Percentiles rank a stretch among this genome's conserved stretches.
phyloP scores from a whole-genome alignment of 192 early-diverging fungal species.

The Chytriomyces confervae region DNA sequence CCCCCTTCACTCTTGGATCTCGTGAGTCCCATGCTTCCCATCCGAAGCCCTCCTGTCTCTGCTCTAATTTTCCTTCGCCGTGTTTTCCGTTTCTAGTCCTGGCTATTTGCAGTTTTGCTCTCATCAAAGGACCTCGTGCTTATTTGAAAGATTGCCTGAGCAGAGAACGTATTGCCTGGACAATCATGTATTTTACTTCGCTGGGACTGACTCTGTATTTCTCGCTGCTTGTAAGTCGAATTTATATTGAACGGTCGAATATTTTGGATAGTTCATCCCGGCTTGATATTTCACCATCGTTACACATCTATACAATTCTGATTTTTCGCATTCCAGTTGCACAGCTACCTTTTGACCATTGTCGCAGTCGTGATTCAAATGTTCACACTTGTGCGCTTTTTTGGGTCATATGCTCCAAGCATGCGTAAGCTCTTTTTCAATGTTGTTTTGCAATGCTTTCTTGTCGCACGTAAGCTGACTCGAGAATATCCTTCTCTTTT shows the following conservation, averaged over 20 bases:
- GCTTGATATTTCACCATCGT: background rate
- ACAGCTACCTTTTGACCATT: constrained; percentile 77
- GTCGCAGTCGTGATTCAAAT: constrained; percentile 80
- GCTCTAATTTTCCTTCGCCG: constrained; percentile 10
- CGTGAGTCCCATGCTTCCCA: constrained; percentile 9
- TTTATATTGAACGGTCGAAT: background rate
- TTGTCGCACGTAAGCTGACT: constrained; percentile 1
- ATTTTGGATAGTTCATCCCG: background rate
- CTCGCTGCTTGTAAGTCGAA: constrained; percentile 72
- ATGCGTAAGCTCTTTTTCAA: constrained; percentile 21
- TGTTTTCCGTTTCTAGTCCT: constrained; percentile 21
- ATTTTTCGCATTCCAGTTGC: constrained; percentile 42
- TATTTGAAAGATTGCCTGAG: constrained; percentile 83
- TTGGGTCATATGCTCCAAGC: constrained; percentile 84
- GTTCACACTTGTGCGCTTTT: constrained; percentile 80
- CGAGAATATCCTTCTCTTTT: background rate
- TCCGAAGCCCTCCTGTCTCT: background rate
- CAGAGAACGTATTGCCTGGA: constrained; percentile 80
- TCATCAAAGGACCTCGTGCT: constrained; percentile 80
- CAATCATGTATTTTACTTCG: constrained; percentile 77
- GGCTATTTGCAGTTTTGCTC: constrained; percentile 64
- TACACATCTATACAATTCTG: background rate
- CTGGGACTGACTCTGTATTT: constrained; percentile 87
- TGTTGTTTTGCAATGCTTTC: background rate
- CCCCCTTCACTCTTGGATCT: constrained; percentile 51